Evolutionary conservation across 306 rosid species (phyloP), one percentile per base, ranked within the genome.

Genomic region (Cucurbita maxima): DNA sequence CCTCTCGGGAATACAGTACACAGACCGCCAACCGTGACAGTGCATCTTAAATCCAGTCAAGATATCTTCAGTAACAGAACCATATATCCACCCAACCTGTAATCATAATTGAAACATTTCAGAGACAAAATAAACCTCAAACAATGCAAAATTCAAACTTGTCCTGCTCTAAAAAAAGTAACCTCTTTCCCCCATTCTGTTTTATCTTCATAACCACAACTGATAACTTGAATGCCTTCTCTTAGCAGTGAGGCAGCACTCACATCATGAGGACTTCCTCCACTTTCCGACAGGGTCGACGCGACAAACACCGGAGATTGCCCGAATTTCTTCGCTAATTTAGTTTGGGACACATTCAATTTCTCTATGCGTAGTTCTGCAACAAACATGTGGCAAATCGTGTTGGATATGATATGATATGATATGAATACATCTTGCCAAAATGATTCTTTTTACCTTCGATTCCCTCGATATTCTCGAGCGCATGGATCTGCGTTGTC

Each of bases 21-120:
- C 97, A 22, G 99, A 95, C 64, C 96, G 85, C 99, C 99, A 95
- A 58, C 99, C 99, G 73, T 95, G 99, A 81, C 99, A 95, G 56
- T 95, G 99, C 99, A 95, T 95, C 85, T 95, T 95, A 76, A 95
- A 95, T 76, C 99, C 99, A 60, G 97, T 95, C 84, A 95, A 85
- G 83, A 95, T 95, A 82, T 95, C 99, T 80, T 95, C 99, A 6
- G 99, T 95, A 74, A 95, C 99, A 16, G 97, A 91, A 73, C 97
- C 99, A 79, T 95, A 95, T 59, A 95, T 95, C 99, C 97, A 95
- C 20, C 99, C 99, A 82, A 88, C 95, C 99, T 95, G 81, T 52
- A 72, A 44, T 58, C 62, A 14, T 3, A 4, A 30, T 30, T 8
- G 13, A 41, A 76, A 76, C 44, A 80, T 69, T 36, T n/a, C 11